Base-by-base conservation (phyloP, 495 filamentous ascomycete species). In the Penicillium robsamsonii region DNA sequence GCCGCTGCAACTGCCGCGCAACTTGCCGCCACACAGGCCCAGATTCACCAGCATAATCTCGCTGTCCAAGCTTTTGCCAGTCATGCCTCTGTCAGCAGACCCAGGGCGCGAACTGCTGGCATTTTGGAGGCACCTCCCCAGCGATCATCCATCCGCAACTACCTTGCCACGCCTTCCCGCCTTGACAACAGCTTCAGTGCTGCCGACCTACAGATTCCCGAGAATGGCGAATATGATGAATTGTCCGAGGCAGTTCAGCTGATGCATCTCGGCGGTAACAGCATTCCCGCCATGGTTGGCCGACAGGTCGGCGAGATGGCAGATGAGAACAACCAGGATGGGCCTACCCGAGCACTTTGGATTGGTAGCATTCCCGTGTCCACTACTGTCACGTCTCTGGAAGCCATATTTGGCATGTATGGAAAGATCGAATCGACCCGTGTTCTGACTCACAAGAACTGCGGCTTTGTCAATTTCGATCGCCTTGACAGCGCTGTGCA, bases 381-480 rank as follows among this genome's bases (percentile, higher is more conserved):
- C 8, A 97, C 94, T 5, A 98, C 94, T 1, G 89, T 91, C 25
- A 93, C 91, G 15, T 96, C 94, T 2, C 71, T 98, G 44, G 91
- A 89, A 48, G 90, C 92, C 53, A 96, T 97, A 71, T 98, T 98
- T 71, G 87, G 88, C 65, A 76, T 86, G 43, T 95, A 94, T 61
- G 94, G 94, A 15, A 86, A 88, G 22, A 96, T 98, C 63, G 84
- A 92, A 61, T 96, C 93, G 15, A 92, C 90, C 35, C 81, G 94
- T 56, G 95, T 98, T 13, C 79, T 98, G 59, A 96, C 94, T 12
- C 94, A 98, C 78, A 98, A 98, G 83, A 97, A 96, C 67, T 98
- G 94, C 70, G 94, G 94, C 6, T 98, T 98, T 63, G 92, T 98
- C 67, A 98, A 98, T 71, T 98, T 96, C 62, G 90, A 97, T 74